phyloP scores from a whole-genome alignment of 305 asterid genomes.

The Fraxinus greggii region DNA sequence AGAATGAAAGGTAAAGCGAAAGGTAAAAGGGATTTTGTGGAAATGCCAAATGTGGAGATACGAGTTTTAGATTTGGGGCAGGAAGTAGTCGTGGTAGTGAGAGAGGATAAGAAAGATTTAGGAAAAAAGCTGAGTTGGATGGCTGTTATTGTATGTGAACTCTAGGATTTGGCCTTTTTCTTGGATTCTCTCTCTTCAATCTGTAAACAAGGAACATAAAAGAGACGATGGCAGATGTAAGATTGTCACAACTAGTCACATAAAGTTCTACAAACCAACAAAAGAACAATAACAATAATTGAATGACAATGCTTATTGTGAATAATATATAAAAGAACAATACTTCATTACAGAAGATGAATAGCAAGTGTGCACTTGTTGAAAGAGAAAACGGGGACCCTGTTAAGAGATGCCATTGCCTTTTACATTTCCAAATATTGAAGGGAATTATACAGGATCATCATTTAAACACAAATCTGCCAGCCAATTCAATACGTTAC shows the following conservation, averaged over 20 bases:
- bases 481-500: constrained; percentile 17
- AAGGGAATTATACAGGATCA: background rate
- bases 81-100: constrained; percentile 32
- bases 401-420: background rate
- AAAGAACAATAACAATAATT: background rate
- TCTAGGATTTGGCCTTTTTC: background rate
- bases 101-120: constrained; percentile 41
- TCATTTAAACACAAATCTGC: background rate
- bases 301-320: background rate
- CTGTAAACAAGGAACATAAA: background rate
- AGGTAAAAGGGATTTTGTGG: background rate
- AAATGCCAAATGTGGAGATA: constrained; percentile 11
- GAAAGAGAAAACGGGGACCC: background rate
- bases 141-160: constrained; percentile 29
- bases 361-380: background rate
- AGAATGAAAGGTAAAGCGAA: background rate
- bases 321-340: background rate
- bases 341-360: background rate
- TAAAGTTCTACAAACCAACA: background rate
- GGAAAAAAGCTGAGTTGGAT: constrained; percentile 41
- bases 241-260: background rate
- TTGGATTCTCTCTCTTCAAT: background rate
- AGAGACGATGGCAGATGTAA: background rate
- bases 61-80: constrained; percentile 38
- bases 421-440: background rate